Base-by-base conservation (phyloP, 2,329 filamentous ascomycete species). In the Talaromyces sp. region DNA sequence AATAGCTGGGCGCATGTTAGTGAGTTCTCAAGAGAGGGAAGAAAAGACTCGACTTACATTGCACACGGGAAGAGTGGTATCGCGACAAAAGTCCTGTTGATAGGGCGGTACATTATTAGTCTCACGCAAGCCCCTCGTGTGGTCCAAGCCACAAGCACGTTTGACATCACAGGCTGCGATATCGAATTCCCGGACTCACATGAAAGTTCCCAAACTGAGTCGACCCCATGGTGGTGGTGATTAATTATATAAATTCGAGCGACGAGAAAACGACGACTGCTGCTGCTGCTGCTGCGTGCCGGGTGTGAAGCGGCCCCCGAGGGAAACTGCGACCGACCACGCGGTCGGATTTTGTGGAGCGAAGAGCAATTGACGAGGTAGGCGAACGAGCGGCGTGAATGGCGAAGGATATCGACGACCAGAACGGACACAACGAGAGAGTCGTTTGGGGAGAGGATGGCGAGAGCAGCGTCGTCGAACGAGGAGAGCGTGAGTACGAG, bases 111-210 rank as follows among this genome's bases (percentile, higher is more conserved):
- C 47, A 5, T 9, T 9, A 52, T 51, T 55, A 56, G 59, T 51
- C n/a, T 56, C 44, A 36, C 8, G 14, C 8, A n/a, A 33, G 14
- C 33, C 51, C 57, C 57, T 54, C 57, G 50, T 59, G 57, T 44
- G 55, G 27, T 33, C 27, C 47, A 44, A 62, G 33, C 30, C 9
- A 50, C 34, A 27, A 18, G 8, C 12, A 64, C 60, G 85, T 40
- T 89, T 70, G 84, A 92, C 89, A 83, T 93, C 93, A 82, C 90
- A 94, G 70, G 93, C 82, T 61, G 90, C 90, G 70, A 93, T 82
- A 62, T 90, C 92, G 69, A 90, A 90, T 79, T 92, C 89, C 73
- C 67, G 23, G 61, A 75, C 78, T 74, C 76, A 86, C 83, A 72
- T 83, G 74, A 70, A 86, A 86, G 66, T 85, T 83, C 63, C 83